Evolutionary conservation across 2,329 filamentous ascomycete species (phyloP), one percentile per base, ranked within the genome.

Genomic region (Colletotrichum caudatum): DNA sequence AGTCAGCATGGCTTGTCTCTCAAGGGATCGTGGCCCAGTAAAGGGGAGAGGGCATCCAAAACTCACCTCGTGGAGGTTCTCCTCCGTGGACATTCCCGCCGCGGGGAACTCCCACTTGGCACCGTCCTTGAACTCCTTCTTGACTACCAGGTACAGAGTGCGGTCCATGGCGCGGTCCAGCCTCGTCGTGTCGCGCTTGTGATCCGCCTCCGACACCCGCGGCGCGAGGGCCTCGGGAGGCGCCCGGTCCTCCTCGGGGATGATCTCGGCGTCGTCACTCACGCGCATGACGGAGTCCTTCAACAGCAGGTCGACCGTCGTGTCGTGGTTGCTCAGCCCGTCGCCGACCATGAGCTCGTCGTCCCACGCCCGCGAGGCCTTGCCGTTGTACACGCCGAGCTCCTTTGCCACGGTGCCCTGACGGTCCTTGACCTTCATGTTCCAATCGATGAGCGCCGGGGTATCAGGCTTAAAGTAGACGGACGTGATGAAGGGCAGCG

Each of bases 401-500:
- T 98, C 95, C 79, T 94, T 90, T 58, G 93, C 92, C 8, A 94
- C 88, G 9, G 93, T 92, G 77, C 91, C 88, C 69, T 86, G 81
- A 64, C 95, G 92, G 80, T 94, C 92, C 76, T 87, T 86, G 74
- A 94, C 88, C 83, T 97, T 97, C 79, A 94, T 88, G 81, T 95
- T 93, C 94, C 94, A 98, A 84, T 98, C 95, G 62, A 94, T 86
- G 75, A 95, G 93, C 11, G 90, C 87, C 1, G 94, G 92, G 14
- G 95, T 97, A 79, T 94, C 93, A 76, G 91, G 91, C 86, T 97
- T 97, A 89, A 95, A 97, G 88, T 97, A 99, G 84, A 98, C 96
- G 80, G 93, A 93, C 75, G 93, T 90, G 68, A 93, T 93, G 82
- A 98, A 99, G 1, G 95, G 93, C 5, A 96, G 88, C 26, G 92